A percentile compares a stretch with the other conserved stretches of the same genome.
Conservation (phyloP, 2,329 filamentous ascomycete species). For the Paecilomyces niveus region DNA sequence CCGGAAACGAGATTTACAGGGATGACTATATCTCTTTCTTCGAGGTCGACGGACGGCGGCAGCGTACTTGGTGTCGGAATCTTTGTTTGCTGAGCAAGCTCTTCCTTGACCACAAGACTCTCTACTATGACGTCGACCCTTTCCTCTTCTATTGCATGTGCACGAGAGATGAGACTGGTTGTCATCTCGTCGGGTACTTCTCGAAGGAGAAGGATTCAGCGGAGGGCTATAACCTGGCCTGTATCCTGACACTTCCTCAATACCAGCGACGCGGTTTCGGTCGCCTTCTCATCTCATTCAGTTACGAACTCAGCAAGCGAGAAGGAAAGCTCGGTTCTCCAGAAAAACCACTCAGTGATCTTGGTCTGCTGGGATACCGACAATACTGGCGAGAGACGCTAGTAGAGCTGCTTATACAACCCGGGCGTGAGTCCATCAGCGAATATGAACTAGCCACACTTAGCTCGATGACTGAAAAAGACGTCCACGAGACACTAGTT, state of each 20-base stretch:
- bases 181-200: conserved; percentile 98
- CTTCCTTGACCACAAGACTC: conserved; percentile 95
- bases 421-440: conserved; percentile 59
- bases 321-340: conserved; percentile 93
- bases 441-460: conserved; percentile 75
- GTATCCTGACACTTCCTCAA: conserved; percentile 92
- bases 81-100: conserved; percentile 92
- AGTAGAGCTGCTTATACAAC: conserved; percentile 73
- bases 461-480: conserved; percentile 93
- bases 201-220: conserved; percentile 97
- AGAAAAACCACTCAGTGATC: conserved; percentile 90
- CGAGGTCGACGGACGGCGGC: conserved; percentile 93
- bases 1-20: conserved; percentile 96
- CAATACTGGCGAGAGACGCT: conserved; percentile 98
- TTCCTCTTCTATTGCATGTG: conserved; percentile 97
- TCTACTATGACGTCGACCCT: conserved; percentile 96
- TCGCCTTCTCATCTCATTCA: conserved; percentile 89
- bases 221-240: conserved; percentile 95
- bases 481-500: conserved; percentile 91
- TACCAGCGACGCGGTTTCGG: conserved; percentile 95
- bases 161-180: conserved; percentile 83
- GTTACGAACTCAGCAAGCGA: conserved; percentile 91
- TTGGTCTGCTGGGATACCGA: conserved; percentile 87
- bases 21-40: conserved; percentile 89
- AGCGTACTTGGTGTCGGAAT: conserved; percentile 98